Evolutionary conservation across 1,284 basidiomycete genomes (phyloP), one percentile per base, ranked within the genome.

Genomic region (Ganoderma lucidum): DNA sequence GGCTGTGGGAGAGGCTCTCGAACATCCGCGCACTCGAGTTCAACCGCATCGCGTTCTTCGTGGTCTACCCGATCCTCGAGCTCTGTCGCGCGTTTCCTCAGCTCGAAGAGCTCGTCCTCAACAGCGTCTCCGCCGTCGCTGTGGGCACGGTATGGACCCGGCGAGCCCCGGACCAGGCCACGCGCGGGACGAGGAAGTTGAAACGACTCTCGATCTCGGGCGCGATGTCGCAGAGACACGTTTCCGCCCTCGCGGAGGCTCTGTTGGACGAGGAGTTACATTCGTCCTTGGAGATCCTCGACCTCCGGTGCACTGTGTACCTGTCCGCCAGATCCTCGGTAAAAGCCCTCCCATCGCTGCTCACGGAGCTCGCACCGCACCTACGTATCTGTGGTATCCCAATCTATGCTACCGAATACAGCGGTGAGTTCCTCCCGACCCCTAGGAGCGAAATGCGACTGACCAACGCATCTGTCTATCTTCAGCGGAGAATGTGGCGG

Each of bases 41-140:
- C 19, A 4, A 30, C 51, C 51, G 28, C 51, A 30, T 28, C 28
- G 28, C 28, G 0, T 30, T 53, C 12, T 28, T 28, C 28, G 28
- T 15, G 28, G 30, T 30, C 28, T 23, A 53, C 45, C n/a, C 45
- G 19, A 48, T 48, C 45, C 19, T 48, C 23, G 51, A 53, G 3
- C 51, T 53, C 28, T 53, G 51, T 28, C 23, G 28, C 23, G 30
- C 12, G 12, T 28, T 30, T 28, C 51, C 51, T 30, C 28, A 30
- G 4, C 51, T 53, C 51, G 23, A 53, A 53, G 51, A 53, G 51
- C 51, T 53, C 51, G 51, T 53, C 5, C 28, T 53, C 51, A n/a
- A 48, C 45, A 48, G 45, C 19, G 9, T 48, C 19, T 48, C 45
- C 19, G 45, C n/a, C 45, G 45, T 48, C 8, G 19, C 45, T n/a